These are phyloP conservation scores for Aspergillus cavernicola DNA, from an alignment of 495 filamentous ascomycete genomes.

Conservation along the genomic window DNA sequence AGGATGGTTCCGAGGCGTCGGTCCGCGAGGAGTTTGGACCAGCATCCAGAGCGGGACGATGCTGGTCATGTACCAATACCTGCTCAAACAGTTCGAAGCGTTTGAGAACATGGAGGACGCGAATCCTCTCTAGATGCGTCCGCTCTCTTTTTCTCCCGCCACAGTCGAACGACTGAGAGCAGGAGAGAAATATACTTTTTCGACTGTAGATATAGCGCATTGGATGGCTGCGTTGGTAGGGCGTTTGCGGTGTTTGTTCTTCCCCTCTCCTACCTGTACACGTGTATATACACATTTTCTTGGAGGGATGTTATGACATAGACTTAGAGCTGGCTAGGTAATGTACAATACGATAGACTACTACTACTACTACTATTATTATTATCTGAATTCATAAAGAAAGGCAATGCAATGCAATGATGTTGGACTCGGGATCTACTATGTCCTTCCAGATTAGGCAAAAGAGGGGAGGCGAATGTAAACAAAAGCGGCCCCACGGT, in stretches of 20 bases:
- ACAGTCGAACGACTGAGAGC: too few species aligned
- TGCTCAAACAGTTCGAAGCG: constrained; percentile 70
- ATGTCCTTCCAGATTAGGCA: neutral
- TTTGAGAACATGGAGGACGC: constrained; percentile 32
- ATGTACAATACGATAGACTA: constrained; percentile 5
- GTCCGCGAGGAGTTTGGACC: constrained; percentile 93
- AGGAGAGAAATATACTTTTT: too few species aligned
- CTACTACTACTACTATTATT: too few species aligned
- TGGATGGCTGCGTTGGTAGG: constrained; percentile 23
- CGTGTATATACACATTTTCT: constrained; percentile 12
- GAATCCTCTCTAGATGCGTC: constrained; percentile 20
- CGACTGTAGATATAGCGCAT: constrained; percentile 11
- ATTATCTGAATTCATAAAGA: too few species aligned
- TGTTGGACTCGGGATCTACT: too few species aligned
- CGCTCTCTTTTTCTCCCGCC: neutral
- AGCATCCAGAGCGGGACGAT: constrained; percentile 96
- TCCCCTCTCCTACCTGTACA: constrained; percentile 3
- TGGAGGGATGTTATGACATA: neutral
- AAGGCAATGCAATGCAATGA: too few species aligned
- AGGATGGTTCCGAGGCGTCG: constrained; percentile 94
- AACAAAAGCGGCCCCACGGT: constrained; percentile 22
- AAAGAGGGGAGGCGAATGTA: constrained; percentile 17
- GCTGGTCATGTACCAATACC: constrained; percentile 89
- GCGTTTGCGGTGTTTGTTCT: constrained; percentile 23
- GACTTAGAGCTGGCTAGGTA: constrained; percentile 8